A percentile compares a stretch with the other conserved stretches of the same genome.
phyloP scores from a whole-genome alignment of 2,329 filamentous ascomycete genomes.

The Fusarium goolgardi region DNA sequence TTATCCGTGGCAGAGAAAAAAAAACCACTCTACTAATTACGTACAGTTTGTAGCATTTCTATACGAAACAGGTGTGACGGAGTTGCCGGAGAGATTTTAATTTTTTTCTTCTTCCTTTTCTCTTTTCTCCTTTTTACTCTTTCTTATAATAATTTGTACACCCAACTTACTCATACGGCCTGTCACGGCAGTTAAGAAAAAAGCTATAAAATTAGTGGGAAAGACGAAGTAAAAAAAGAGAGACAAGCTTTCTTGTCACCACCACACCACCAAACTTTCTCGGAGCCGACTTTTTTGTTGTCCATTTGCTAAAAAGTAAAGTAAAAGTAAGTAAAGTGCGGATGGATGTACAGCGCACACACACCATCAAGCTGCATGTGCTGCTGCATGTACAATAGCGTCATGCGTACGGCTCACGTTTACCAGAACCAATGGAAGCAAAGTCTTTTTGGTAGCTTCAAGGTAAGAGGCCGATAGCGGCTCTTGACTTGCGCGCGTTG shows the following conservation, averaged over 20 bases:
- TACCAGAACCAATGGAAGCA: constrained; percentile 33
- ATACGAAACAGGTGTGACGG: constrained; percentile 15
- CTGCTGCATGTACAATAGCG: constrained; percentile 43
- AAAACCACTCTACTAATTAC: constrained; percentile 26
- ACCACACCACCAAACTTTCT: constrained; percentile 23
- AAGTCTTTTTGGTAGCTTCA: constrained; percentile 28
- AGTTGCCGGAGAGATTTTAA: constrained; percentile 10
- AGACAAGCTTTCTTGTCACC: constrained; percentile 18
- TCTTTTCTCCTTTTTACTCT: background rate
- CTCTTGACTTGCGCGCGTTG: constrained; percentile 30
- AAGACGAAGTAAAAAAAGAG: background rate
- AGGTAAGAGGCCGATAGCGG: constrained; percentile 38
- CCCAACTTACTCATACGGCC: background rate
- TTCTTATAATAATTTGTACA: background rate
- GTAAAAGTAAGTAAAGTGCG: constrained; percentile 5
- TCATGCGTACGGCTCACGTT: constrained; percentile 40
- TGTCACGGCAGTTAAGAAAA: constrained; percentile 23
- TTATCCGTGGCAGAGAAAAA: constrained; percentile 10
- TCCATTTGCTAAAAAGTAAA: background rate
- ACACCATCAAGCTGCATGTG: constrained; percentile 9
- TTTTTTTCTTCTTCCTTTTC: background rate
- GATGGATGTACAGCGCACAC: constrained; percentile 7
- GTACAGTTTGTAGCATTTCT: constrained; percentile 21
- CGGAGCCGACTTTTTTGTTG: constrained; percentile 23
- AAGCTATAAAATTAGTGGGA: background rate